Conservation (phyloP, 257 asterid genomes). For the Solanum ossicruentum region DNA sequence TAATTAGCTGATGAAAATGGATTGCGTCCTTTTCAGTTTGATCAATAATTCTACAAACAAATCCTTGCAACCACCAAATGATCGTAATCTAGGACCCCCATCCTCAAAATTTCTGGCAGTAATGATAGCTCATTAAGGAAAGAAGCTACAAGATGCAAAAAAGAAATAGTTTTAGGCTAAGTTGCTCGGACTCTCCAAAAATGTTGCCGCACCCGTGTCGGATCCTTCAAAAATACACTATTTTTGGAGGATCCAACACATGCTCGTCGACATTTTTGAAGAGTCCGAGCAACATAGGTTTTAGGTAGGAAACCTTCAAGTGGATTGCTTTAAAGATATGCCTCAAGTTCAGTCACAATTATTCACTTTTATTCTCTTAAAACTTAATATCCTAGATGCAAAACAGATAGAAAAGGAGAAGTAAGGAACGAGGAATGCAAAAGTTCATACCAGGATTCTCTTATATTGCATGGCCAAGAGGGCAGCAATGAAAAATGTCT, state of each 20-base stretch:
- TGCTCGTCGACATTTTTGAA: no score
- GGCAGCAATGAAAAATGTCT: slow-evolving; percentile 84
- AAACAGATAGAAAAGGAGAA: background rate
- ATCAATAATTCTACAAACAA: background rate
- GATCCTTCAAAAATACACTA: no score
- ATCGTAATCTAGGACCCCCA: background rate
- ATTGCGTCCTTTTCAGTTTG: background rate
- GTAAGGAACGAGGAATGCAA: background rate
- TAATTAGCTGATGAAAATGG: background rate
- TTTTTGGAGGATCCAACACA: no score
- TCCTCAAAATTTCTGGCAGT: background rate
- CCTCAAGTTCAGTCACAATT: background rate
- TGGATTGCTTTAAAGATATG: background rate
- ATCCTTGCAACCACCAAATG: background rate
- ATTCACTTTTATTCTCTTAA: background rate
- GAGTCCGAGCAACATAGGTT: no score
- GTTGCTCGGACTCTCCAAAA: no score
- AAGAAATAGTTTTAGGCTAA: background rate
- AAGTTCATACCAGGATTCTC: slow-evolving; percentile 45
- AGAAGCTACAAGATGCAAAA: background rate
- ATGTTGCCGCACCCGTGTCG: no score
- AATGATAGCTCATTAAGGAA: background rate
- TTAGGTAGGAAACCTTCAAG: background rate
- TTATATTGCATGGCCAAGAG: slow-evolving; percentile 67
- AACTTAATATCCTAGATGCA: background rate